Conservation (phyloP, 148 eudicot species). For the Oxyria digyna region DNA sequence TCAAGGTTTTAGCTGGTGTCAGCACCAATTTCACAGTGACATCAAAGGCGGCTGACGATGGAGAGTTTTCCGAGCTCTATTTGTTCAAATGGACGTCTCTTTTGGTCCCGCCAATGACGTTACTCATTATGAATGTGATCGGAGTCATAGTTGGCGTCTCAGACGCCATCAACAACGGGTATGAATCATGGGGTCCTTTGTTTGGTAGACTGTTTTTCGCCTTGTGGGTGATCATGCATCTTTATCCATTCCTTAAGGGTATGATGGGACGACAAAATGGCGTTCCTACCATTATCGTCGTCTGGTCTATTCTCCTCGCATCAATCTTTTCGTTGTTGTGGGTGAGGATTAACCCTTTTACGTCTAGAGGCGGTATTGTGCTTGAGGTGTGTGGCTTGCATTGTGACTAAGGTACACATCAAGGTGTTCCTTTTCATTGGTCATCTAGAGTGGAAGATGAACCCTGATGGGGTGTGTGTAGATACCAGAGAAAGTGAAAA, state of each 20-base stretch:
- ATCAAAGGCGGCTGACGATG: constrained; percentile 86
- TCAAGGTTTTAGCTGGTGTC: constrained; percentile 91
- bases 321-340: constrained; percentile 83
- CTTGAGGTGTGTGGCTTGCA: constrained; percentile 93
- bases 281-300: constrained; percentile 74
- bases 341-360: constrained; percentile 86
- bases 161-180: constrained; percentile 88
- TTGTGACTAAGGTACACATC: constrained; percentile 37
- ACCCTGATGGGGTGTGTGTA: constrained; percentile 12
- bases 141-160: constrained; percentile 77
- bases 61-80: constrained; percentile 82
- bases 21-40: constrained; percentile 93
- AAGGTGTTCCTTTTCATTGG: too few species aligned
- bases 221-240: constrained; percentile 87
- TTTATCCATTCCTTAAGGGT: constrained; percentile 95
- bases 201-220: constrained; percentile 89
- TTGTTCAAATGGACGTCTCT: constrained; percentile 87
- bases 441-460: constrained; percentile 1
- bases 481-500: constrained; percentile 10
- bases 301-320: constrained; percentile 85
- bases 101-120: constrained; percentile 72
- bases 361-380: constrained; percentile 50
- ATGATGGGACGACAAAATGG: constrained; percentile 66
- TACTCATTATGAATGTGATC: constrained; percentile 69
- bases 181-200: constrained; percentile 86